Evolutionary conservation across 2,329 filamentous ascomycete species (phyloP).

Genomic region (Talaromyces sp.): DNA sequence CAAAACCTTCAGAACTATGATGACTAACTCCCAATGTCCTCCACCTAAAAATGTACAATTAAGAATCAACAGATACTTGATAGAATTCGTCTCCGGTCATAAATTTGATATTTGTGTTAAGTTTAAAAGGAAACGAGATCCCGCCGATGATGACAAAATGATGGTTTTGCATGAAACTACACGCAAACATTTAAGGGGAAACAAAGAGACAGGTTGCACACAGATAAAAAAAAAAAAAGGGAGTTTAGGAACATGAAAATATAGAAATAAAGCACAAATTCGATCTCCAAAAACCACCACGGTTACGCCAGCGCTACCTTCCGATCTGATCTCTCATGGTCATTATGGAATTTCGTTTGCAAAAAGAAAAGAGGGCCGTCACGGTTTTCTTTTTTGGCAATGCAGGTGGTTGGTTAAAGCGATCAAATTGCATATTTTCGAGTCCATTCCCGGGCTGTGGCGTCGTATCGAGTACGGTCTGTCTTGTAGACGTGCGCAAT

Average conservation of each 20-base stretch:
- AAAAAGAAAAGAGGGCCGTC: conserved; percentile 22
- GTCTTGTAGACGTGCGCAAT: conserved; percentile 99
- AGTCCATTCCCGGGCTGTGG: conserved; percentile 96
- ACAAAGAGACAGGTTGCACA: conserved; percentile 2
- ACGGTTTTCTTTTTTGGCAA: conserved; percentile 12
- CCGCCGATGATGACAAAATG: conserved; percentile 12
- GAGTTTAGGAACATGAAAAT: conserved; percentile 6
- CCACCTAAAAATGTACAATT: no score
- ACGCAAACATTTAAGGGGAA: conserved; percentile 1
- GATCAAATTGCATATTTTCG: conserved; percentile 93
- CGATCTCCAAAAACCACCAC: conserved; percentile 12
- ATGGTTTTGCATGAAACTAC: conserved; percentile 6
- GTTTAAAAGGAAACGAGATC: conserved; percentile 7
- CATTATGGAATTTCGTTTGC: conserved; percentile 1
- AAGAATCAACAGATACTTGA: no score
- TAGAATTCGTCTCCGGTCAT: not conserved
- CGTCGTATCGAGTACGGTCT: conserved; percentile 90
- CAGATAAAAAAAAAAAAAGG: conserved; percentile 4
- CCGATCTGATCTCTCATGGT: conserved; percentile 12
- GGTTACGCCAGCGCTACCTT: conserved; percentile 9
- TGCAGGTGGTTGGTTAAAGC: conserved; percentile 25
- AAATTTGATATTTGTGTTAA: conserved; percentile 2
- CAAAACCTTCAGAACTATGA: no score
- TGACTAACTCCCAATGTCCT: no score
- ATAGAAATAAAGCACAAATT: conserved; percentile 3